Evolutionary conservation across 1,284 basidiomycete species (phyloP).

Genomic region (Testicularia cyperi): DNA sequence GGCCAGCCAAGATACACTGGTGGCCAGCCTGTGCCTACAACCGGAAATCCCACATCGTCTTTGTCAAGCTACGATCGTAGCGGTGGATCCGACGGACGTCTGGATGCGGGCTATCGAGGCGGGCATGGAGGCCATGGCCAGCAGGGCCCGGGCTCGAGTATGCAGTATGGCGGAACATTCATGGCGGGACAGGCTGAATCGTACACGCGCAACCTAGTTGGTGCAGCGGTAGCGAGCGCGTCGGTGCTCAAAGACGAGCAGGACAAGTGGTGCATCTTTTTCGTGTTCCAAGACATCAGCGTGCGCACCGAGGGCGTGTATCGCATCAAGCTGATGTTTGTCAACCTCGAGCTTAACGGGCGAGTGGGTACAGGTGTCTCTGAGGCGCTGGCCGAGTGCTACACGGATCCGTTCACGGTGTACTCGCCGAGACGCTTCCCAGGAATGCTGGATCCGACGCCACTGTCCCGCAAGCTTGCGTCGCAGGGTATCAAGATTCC

Average conservation of each 20-base stretch:
- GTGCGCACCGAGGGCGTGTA: constrained; percentile 53
- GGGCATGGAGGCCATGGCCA: too few relatives aligned
- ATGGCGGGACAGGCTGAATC: constrained; percentile 26
- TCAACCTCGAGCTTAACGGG: constrained; percentile 45
- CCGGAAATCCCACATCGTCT: too few relatives aligned
- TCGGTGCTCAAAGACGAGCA: constrained; percentile 50
- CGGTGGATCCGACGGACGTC: not conserved
- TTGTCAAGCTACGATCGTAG: not conserved
- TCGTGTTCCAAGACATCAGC: constrained; percentile 53
- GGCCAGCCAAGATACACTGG: not conserved
- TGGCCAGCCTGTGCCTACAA: too few relatives aligned
- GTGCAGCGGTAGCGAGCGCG: constrained; percentile 49
- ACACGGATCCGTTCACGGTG: constrained; percentile 51
- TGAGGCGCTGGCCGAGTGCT: constrained; percentile 47
- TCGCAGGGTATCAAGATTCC: constrained; percentile 55
- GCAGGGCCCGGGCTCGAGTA: constrained; percentile 1
- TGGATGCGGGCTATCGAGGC: not conserved
- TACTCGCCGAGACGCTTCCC: constrained; percentile 53
- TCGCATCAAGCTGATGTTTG: constrained; percentile 51
- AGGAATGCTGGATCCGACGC: constrained; percentile 51
- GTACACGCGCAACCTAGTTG: constrained; percentile 52
- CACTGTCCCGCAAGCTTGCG: constrained; percentile 48
- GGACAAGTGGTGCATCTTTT: constrained; percentile 51
- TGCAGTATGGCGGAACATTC: constrained; percentile 13
- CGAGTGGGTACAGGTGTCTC: constrained; percentile 43